These are phyloP conservation scores for Trichoderma atroviride DNA, from an alignment of 2,329 filamentous ascomycete species.

Conservation along the genomic window DNA sequence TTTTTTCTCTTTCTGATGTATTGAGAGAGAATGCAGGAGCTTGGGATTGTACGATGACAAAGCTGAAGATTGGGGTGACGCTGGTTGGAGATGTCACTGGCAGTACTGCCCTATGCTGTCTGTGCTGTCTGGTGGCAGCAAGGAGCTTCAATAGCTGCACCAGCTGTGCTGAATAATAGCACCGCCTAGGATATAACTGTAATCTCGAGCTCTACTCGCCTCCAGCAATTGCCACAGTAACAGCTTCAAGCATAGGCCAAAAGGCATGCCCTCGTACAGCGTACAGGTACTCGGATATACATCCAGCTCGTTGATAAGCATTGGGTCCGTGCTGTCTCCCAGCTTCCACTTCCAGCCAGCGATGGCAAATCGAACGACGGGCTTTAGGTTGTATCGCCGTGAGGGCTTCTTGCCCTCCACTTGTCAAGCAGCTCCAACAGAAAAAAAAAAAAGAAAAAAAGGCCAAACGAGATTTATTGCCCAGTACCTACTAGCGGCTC, in stretches of 20 bases:
- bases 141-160: background rate
- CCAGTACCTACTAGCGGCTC: background rate
- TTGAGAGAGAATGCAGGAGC: background rate
- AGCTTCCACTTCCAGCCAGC: slow-evolving; percentile 23
- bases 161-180: background rate
- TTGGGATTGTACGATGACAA: background rate
- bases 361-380: slow-evolving; percentile 17
- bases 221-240: background rate
- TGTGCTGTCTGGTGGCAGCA: background rate
- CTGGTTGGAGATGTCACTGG: background rate
- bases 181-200: too few species aligned
- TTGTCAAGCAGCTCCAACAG: background rate
- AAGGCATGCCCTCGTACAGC: background rate
- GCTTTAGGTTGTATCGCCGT: slow-evolving; percentile 19
- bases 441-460: background rate
- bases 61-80: background rate
- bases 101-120: background rate
- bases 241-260: background rate
- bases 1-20: background rate
- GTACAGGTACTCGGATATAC: background rate
- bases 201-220: background rate
- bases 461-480: background rate
- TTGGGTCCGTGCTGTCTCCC: background rate
- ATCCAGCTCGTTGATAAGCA: background rate
- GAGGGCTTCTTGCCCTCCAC: slow-evolving; percentile 26